phyloP scores from a whole-genome alignment of 179 eudicot genomes.

The Dionaea muscipula region DNA sequence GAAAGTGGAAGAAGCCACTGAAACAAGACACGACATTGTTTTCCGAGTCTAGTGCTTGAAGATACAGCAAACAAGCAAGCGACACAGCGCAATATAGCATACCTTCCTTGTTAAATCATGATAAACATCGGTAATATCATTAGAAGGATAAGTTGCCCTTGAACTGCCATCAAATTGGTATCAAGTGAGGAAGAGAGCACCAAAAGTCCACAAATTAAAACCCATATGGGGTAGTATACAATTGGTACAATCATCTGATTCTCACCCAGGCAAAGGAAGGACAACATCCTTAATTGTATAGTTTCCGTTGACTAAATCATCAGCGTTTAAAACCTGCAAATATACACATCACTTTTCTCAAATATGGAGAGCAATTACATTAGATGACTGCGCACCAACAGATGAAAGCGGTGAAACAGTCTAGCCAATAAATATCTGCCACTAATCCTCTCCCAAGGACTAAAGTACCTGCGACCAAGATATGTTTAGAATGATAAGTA shows the following conservation, averaged over 20 bases:
- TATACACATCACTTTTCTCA: background rate
- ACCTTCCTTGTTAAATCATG: constrained; percentile 77
- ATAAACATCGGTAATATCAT: constrained; percentile 56
- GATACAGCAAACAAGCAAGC: background rate
- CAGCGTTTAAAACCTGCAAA: constrained; percentile 59
- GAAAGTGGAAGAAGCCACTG: too few species aligned
- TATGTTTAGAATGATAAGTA: too few species aligned
- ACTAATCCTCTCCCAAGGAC: too few species aligned
- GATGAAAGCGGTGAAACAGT: too few species aligned
- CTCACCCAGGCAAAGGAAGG: constrained; percentile 91
- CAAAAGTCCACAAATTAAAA: background rate
- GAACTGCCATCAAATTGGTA: constrained; percentile 40
- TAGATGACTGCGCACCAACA: too few species aligned
- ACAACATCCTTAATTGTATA: constrained; percentile 68
- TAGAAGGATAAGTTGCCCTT: constrained; percentile 56
- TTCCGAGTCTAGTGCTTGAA: background rate
- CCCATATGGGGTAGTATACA: background rate
- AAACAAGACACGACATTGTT: background rate
- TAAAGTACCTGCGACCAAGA: too few species aligned
- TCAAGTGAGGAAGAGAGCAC: background rate
- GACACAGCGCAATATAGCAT: constrained; percentile 9
- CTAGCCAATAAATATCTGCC: too few species aligned
- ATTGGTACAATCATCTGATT: background rate
- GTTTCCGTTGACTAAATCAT: constrained; percentile 50
- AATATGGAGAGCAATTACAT: constrained; percentile 1